A percentile compares a stretch with the other conserved stretches of the same genome.
Conservation (phyloP, 768 basidiomycete genomes). For the Coprinellus micaceus region DNA sequence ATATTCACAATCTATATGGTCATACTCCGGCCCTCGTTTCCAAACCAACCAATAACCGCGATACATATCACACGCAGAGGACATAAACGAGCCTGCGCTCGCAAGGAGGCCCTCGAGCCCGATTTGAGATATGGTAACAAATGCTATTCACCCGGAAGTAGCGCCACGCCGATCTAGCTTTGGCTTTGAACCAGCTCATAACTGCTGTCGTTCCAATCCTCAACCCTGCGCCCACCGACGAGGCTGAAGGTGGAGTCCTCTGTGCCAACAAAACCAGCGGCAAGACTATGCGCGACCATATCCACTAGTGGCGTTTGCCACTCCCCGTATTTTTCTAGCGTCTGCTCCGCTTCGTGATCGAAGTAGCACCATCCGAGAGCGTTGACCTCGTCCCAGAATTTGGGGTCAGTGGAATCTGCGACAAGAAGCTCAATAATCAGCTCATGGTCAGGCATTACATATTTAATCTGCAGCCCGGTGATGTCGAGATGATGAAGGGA, state of each 20-base stretch:
- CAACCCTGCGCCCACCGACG: constrained; percentile 47
- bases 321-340: constrained; percentile 32
- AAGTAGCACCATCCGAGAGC: constrained; percentile 42
- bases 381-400: constrained; percentile 38
- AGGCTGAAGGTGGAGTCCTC: constrained; percentile 52
- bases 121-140: too few species aligned
- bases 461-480: not conserved
- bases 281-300: constrained; percentile 52
- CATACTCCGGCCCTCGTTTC: too few species aligned
- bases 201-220: constrained; percentile 53
- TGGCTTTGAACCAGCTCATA: constrained; percentile 20
- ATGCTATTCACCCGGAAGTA: not conserved
- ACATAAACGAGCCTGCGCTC: too few species aligned
- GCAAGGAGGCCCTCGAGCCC: too few species aligned
- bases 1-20: too few species aligned
- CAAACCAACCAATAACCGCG: too few species aligned
- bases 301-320: constrained; percentile 53
- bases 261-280: constrained; percentile 56
- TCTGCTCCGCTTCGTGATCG: constrained; percentile 34
- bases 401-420: constrained; percentile 41
- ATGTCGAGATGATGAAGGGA: not conserved
- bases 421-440: too few species aligned
- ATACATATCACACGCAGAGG: too few species aligned
- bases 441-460: not conserved
- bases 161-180: constrained; percentile 14